Percentiles rank a stretch among this genome's conserved stretches.
Conservation (phyloP, 305 asterid genomes). For the Fraxinus floribunda region DNA sequence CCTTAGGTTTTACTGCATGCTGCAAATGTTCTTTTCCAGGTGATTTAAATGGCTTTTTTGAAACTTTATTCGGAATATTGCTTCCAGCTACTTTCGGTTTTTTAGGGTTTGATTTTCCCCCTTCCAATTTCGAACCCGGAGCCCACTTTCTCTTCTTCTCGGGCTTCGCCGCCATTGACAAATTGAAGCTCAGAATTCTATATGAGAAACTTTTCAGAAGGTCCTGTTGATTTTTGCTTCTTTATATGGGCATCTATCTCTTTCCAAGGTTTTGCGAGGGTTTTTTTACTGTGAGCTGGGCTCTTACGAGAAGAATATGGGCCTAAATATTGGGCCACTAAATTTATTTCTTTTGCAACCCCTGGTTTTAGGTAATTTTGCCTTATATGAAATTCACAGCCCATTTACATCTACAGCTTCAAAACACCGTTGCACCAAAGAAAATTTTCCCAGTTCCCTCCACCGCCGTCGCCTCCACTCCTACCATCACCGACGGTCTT, state of each 20-base stretch:
- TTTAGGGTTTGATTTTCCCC: constrained; percentile 30
- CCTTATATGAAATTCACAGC: not conserved
- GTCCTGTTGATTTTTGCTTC: not conserved
- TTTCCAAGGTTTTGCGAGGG: constrained; percentile 28
- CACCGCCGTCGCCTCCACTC: not conserved
- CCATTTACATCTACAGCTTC: not conserved
- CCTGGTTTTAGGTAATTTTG: too few species aligned
- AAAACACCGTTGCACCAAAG: not conserved
- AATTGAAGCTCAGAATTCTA: constrained; percentile 22
- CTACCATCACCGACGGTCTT: not conserved
- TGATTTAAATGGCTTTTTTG: constrained; percentile 39
- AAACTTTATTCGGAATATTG: constrained; percentile 27
- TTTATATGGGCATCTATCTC: not conserved
- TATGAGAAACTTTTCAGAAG: constrained; percentile 1
- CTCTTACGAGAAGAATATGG: not conserved
- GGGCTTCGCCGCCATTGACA: constrained; percentile 65
- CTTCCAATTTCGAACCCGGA: constrained; percentile 33
- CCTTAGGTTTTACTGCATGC: constrained; percentile 24
- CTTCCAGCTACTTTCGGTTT: constrained; percentile 43
- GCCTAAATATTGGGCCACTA: not conserved
- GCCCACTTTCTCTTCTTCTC: constrained; percentile 61
- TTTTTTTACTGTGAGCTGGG: constrained; percentile 20
- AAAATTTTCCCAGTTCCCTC: not conserved
- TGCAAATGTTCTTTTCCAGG: constrained; percentile 28
- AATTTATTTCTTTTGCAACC: not conserved